phyloP scores from a whole-genome alignment of 2,329 filamentous ascomycete genomes.

The Grosmannia serpens region DNA sequence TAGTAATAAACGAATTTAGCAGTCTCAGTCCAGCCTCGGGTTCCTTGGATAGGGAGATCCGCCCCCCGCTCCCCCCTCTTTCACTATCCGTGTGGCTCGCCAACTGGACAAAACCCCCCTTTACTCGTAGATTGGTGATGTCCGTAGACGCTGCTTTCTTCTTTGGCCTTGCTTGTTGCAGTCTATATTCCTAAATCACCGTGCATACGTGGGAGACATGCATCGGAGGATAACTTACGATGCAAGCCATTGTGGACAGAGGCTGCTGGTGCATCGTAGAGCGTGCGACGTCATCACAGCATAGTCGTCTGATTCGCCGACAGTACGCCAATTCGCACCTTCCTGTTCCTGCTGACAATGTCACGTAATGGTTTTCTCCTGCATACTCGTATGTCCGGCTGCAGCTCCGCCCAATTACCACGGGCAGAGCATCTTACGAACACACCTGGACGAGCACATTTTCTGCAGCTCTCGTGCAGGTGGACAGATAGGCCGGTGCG shows the following conservation, averaged over 20 bases:
- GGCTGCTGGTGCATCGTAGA: not conserved
- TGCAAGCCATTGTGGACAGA: not conserved
- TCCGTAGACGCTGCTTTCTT: not conserved
- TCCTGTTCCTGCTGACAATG: not conserved
- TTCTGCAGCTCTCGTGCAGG: too few relatives aligned
- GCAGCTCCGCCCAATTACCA: too few relatives aligned
- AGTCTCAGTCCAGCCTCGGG: not conserved
- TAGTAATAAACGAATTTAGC: not conserved
- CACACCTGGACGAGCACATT: too few relatives aligned
- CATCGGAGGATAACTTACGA: not conserved
- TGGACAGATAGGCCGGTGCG: not conserved
- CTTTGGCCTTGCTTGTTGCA: not conserved
- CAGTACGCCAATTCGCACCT: not conserved
- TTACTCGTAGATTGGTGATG: not conserved
- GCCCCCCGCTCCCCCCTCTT: not conserved
- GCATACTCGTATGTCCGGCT: not conserved
- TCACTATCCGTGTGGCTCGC: not conserved
- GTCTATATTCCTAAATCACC: not conserved
- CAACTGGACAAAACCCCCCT: not conserved
- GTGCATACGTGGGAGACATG: not conserved
- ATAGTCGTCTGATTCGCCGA: not conserved
- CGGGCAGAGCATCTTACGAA: too few relatives aligned
- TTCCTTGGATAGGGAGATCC: not conserved
- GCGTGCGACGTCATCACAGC: not conserved
- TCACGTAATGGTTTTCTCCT: not conserved